Conservation (phyloP, 331 rosid genomes). For the Malus hybrid region DNA sequence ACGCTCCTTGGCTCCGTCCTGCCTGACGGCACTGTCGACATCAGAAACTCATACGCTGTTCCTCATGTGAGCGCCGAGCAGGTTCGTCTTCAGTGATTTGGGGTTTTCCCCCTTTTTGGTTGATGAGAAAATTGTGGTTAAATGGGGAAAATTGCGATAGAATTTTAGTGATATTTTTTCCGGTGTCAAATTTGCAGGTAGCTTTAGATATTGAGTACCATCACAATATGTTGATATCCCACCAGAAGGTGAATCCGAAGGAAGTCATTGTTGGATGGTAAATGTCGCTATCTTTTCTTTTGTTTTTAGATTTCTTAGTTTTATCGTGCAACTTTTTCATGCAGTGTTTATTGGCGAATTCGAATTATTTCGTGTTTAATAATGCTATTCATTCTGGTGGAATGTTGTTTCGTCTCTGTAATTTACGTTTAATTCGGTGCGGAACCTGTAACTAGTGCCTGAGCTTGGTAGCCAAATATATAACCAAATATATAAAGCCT, state of each 20-base stretch:
- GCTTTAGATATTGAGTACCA: constrained; percentile 96
- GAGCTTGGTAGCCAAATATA: too few relatives aligned
- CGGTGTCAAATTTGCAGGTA: constrained; percentile 38
- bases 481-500: too few relatives aligned
- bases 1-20: constrained; percentile 85
- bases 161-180: neutral
- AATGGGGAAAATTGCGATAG: neutral
- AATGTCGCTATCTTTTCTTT: neutral
- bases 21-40: constrained; percentile 83
- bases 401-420: neutral
- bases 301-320: neutral
- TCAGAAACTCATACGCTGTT: constrained; percentile 91
- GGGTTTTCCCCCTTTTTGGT: neutral
- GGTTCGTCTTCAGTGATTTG: constrained; percentile 17
- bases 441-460: neutral
- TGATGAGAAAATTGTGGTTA: neutral
- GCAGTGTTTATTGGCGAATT: neutral
- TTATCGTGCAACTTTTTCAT: neutral
- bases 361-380: neutral
- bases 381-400: neutral
- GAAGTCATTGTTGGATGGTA: constrained; percentile 97
- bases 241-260: constrained; percentile 92
- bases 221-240: constrained; percentile 76
- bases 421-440: neutral
- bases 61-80: constrained; percentile 80